These are phyloP conservation scores for Coriaria nepalensis DNA, from an alignment of 306 rosid species.

Conservation along the genomic window DNA sequence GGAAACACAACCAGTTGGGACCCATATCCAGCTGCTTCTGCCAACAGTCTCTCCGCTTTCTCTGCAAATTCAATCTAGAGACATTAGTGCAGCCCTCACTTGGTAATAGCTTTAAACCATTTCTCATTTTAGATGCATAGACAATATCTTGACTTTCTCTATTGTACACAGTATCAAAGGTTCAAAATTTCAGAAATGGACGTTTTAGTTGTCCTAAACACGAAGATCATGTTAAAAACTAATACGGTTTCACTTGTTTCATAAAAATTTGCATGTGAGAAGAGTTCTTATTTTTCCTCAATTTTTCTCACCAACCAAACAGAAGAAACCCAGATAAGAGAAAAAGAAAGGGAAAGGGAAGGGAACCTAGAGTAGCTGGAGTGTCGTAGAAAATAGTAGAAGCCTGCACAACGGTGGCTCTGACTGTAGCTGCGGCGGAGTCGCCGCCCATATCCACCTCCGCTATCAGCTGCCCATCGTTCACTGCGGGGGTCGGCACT, in stretches of 20 bases:
- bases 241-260: too few relatives aligned
- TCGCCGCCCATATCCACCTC: conserved; percentile 72
- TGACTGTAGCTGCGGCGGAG: conserved; percentile 36
- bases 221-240: too few relatives aligned
- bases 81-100: too few relatives aligned
- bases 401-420: conserved; percentile 91
- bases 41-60: conserved; percentile 85
- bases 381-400: conserved; percentile 88
- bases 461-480: conserved; percentile 36
- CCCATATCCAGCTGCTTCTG: conserved; percentile 74
- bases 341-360: not conserved
- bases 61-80: conserved; percentile 24
- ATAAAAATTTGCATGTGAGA: too few relatives aligned
- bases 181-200: too few relatives aligned
- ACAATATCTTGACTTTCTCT: too few relatives aligned
- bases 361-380: conserved; percentile 66
- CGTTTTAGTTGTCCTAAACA: too few relatives aligned
- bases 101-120: too few relatives aligned
- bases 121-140: too few relatives aligned
- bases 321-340: not conserved
- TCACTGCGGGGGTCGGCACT: conserved; percentile 19
- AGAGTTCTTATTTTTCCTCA: not conserved
- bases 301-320: not conserved
- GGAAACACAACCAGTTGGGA: conserved; percentile 89
- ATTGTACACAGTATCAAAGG: too few relatives aligned